Evolutionary conservation across 2,329 filamentous ascomycete species (phyloP), one percentile per base, ranked within the genome.

Genomic region (Salinomyces thailandicus): DNA sequence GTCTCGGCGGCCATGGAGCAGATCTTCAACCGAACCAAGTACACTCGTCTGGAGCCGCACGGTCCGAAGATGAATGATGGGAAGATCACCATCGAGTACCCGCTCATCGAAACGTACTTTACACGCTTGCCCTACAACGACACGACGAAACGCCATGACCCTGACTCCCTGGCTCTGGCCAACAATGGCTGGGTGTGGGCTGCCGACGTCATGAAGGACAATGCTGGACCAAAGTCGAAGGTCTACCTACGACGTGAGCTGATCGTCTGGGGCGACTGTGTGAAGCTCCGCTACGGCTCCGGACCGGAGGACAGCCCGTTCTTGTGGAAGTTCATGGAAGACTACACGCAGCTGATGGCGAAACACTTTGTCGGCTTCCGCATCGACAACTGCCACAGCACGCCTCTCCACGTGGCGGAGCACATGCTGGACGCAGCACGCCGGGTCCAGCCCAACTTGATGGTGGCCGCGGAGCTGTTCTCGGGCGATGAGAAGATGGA

Each of bases 101-200:
- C 91, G 9, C 67, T 98, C 18, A 85, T 95, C 45, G 91, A 98
- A 65, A 72, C 82, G 0, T 98, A 98, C 64, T 98, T 98, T 61
- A 96, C 91, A 0, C 77, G 89, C 18, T 68, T 98, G 27, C 84
- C 87, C 1, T 58, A 73, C 18, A 94, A 93, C 50, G 75, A 81
- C 8, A 75, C 71, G 8, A 94, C 91, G 0, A 71, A 77, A 43
- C 79, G 84, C 52, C 81, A 93, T 53, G 78, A 78, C 39, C 71
- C 78, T 1, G 79, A 80, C 39, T 80, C 86, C 29, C 70, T 93
- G 31, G 84, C 85, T 2, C 65, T 98, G 35, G 87, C 80, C 27
- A 96, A 96, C 62, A 98, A 98, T 55, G 91, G 91, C 29, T 98
- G 91, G 91, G 87, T 98, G 6, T 98, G 91, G 91, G 89, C 85